Conservation (phyloP, 441 rosid genomes). For the Erodium chrysanthum region DNA sequence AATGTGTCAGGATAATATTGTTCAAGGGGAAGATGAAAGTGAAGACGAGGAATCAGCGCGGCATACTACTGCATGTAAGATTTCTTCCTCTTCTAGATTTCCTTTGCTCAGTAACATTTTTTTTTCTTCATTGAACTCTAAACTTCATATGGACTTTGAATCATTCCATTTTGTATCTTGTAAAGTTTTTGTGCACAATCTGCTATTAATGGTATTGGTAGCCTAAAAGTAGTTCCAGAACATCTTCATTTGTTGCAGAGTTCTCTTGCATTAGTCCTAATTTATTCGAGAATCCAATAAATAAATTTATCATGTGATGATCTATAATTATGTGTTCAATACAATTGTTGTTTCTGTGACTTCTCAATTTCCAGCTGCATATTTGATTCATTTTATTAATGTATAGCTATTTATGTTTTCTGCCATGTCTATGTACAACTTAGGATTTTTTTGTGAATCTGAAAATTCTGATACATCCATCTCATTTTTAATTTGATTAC, state of each 20-base stretch:
- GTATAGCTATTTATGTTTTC: background rate
- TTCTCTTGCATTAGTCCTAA: background rate
- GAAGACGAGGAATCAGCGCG: constrained; percentile 21
- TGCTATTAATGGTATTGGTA: background rate
- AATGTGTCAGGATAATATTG: constrained; percentile 54
- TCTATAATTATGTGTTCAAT: background rate
- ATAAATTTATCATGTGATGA: too few relatives aligned
- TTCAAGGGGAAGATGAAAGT: constrained; percentile 37
- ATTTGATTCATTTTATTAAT: background rate
- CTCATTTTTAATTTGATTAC: constrained; percentile 9
- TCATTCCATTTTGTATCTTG: too few relatives aligned
- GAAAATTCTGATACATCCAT: constrained; percentile 2
- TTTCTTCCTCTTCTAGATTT: constrained; percentile 17
- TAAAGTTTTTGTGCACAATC: background rate
- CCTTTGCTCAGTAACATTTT: background rate
- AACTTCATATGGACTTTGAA: too few relatives aligned
- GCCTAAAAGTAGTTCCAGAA: background rate
- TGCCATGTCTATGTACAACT: background rate
- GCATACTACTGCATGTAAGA: constrained; percentile 33
- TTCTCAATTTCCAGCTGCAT: background rate
- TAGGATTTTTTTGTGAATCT: background rate
- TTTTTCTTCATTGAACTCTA: too few relatives aligned
- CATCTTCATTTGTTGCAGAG: background rate
- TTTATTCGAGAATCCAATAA: background rate
- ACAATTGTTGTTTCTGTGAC: background rate